Base-by-base conservation (phyloP, 345 rosid species). In the Sisymbrium irio region DNA sequence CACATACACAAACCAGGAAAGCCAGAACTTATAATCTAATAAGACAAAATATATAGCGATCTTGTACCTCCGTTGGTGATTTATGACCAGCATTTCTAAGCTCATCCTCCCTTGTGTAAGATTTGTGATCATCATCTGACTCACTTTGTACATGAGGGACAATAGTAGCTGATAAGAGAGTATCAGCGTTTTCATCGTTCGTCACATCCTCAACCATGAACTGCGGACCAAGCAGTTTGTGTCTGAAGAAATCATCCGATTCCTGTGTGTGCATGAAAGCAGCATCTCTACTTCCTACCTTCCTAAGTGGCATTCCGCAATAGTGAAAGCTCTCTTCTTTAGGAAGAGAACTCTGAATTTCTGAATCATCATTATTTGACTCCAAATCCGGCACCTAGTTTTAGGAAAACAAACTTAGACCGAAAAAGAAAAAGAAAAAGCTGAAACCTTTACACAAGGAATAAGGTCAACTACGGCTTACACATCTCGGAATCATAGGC, bases 201-300 rank as follows among this genome's bases (percentile, higher is more conserved):
- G 87, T 89, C 49, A 85, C 96, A 82, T 93, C 98, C 82, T 89
- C 91, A 39, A 89, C 85, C 50, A 79, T 60, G 59, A 89, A 46
- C 54, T 19, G 22, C 51, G 83, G 30, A 44, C 69, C 68, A 28
- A 63, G 62, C 72, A 53, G 44, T 42, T 71, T 74, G 66, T 54
- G 39, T 14, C 41, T 69, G 33, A 75, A 63, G 54, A 44, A 60
- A 66, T 74, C 74, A 68, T 64, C 63, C 32, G 79, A 75, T 37
- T 57, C 65, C 22, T 73, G 79, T 28, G 83, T 72, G 39, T 76
- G 86, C 58, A 61, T 60, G 67, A 20, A 54, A 17, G 50, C 56
- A 65, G 67, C 67, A 74, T 69, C 79, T 75, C 62, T 69, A 32
- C 73, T 74, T 69, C 66, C 59, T 56, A 71, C 69, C 37, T 64